Evolutionary conservation across 2,329 filamentous ascomycete species (phyloP).

Genomic region (Myrmaecium sp.): DNA sequence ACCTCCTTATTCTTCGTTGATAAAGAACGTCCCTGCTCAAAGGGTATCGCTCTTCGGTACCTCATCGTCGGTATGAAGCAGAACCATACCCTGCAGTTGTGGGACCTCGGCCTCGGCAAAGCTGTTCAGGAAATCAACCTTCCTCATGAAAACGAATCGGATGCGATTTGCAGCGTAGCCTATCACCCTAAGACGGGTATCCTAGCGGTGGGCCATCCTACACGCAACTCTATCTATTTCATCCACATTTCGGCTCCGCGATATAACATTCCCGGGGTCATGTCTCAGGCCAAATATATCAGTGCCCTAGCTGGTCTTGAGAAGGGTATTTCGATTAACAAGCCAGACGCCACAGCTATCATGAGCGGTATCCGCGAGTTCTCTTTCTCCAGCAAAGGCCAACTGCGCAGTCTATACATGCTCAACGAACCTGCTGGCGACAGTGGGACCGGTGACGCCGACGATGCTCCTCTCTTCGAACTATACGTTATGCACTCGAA

Average conservation of each 20-base stretch:
- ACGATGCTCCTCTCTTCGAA: conserved; percentile 71
- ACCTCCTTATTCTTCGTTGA: conserved; percentile 93
- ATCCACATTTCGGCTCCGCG: conserved; percentile 86
- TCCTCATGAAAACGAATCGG: conserved; percentile 87
- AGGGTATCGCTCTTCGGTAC: conserved; percentile 78
- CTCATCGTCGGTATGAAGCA: conserved; percentile 97
- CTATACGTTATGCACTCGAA: conserved; percentile 96
- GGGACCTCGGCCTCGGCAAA: conserved; percentile 90
- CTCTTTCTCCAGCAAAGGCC: conserved; percentile 72
- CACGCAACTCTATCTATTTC: conserved; percentile 94
- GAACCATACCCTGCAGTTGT: conserved; percentile 94
- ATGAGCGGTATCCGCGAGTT: conserved; percentile 95
- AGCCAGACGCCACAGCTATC: conserved; percentile 87
- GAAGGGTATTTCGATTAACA: conserved; percentile 42
- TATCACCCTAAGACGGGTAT: conserved; percentile 89
- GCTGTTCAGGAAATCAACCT: conserved; percentile 95
- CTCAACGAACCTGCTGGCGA: conserved; percentile 50
- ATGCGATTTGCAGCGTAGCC: conserved; percentile 92
- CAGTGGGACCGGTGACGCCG: conserved; percentile 37
- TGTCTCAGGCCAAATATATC: conserved; percentile 81
- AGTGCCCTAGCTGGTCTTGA: conserved; percentile 54
- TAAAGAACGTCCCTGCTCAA: conserved; percentile 85
- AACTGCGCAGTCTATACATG: conserved; percentile 80
- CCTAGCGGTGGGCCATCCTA: conserved; percentile 88
- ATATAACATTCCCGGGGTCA: conserved; percentile 61